phyloP scores from a whole-genome alignment of 495 filamentous ascomycete species.

The Podospora anserina region DNA sequence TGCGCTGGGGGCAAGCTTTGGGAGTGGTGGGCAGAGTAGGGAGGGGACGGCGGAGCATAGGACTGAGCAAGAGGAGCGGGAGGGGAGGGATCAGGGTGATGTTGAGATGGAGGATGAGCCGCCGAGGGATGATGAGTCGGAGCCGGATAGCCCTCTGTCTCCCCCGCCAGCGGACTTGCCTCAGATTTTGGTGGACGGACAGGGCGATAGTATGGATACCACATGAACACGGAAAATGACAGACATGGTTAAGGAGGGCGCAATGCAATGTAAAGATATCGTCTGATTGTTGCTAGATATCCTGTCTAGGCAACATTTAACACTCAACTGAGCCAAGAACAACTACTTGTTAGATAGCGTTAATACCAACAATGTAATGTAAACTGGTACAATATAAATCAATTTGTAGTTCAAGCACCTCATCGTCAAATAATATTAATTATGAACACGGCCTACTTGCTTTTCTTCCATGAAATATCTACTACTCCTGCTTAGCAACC shows the following conservation, averaged over 20 bases:
- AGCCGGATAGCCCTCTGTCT: constrained; percentile 32
- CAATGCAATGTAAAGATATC: background rate
- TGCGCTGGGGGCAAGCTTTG: constrained; percentile 44
- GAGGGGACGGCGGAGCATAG: constrained; percentile 22
- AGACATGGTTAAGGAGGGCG: background rate
- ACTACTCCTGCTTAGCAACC: constrained; percentile 26
- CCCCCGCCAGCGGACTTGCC: constrained; percentile 44
- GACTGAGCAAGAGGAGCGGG: constrained; percentile 54
- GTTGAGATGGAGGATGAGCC: constrained; percentile 47
- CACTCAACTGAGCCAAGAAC: background rate
- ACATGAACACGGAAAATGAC: constrained; percentile 30
- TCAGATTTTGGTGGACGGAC: constrained; percentile 51
- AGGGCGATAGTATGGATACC: constrained; percentile 69
- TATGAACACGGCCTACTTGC: background rate
- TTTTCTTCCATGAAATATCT: background rate
- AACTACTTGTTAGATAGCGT: background rate
- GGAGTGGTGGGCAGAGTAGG: constrained; percentile 40
- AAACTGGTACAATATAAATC: background rate
- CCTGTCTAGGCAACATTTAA: background rate
- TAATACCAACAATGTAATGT: background rate
- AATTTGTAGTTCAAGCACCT: background rate
- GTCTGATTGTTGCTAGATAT: background rate
- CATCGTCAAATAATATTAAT: background rate
- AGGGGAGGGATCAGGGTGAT: constrained; percentile 54
- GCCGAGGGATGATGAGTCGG: constrained; percentile 39